A percentile compares a stretch with the other conserved stretches of the same genome.
Evolutionary conservation across 352 stramenopile species (phyloP).

Genomic region (Pythium rishiriense): DNA sequence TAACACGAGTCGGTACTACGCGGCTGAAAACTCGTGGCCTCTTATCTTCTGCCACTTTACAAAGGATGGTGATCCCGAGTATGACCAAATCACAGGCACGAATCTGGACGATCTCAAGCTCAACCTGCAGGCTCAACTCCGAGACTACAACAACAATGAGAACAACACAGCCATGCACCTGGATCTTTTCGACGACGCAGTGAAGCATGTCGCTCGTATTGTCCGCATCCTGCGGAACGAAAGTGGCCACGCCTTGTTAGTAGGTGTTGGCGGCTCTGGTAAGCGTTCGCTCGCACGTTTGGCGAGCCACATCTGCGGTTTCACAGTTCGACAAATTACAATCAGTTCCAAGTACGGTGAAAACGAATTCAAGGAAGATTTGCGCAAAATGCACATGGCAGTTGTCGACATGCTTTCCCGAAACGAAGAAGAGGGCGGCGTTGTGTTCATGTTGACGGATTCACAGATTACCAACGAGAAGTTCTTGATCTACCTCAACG

Average conservation of each 20-base stretch:
- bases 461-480: constrained; percentile 97
- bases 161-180: constrained; percentile 95
- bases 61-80: constrained; percentile 91
- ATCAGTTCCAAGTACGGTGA: constrained; percentile 95
- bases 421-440: constrained; percentile 80
- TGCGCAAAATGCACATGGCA: constrained; percentile 94
- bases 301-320: constrained; percentile 93
- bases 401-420: constrained; percentile 91
- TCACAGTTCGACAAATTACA: constrained; percentile 91
- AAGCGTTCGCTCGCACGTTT: constrained; percentile 94
- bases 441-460: constrained; percentile 96
- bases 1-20: constrained; percentile 92
- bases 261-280: constrained; percentile 93
- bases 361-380: constrained; percentile 96
- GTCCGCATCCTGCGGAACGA: constrained; percentile 92
- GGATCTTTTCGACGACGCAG: constrained; percentile 96
- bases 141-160: constrained; percentile 96
- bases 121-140: constrained; percentile 88
- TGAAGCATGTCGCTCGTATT: constrained; percentile 95
- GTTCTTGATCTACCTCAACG: constrained; percentile 96
- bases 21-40: constrained; percentile 93
- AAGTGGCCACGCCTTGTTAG: constrained; percentile 90
- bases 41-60: constrained; percentile 97
- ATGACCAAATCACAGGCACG: constrained; percentile 92
- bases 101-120: constrained; percentile 88